Evolutionary conservation across 2,329 filamentous ascomycete species (phyloP).

Genomic region (Verticillium albo-atrum): DNA sequence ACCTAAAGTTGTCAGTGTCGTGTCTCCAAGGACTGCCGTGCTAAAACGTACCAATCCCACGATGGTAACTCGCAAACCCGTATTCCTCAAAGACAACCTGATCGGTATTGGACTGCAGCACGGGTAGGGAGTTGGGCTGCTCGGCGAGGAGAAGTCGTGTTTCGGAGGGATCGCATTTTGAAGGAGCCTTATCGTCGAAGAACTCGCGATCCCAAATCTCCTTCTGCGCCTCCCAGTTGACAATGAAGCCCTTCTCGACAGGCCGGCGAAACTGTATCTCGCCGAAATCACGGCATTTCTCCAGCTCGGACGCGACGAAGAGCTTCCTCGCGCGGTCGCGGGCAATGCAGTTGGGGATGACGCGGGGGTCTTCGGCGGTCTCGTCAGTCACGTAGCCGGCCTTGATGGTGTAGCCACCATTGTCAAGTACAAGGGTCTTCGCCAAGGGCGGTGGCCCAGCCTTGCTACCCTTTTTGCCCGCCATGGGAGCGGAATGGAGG

Average conservation of each 20-base stretch:
- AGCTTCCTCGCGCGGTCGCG: slow-evolving; percentile 74
- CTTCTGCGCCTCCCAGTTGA: slow-evolving; percentile 95
- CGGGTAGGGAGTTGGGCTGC: slow-evolving; percentile 75
- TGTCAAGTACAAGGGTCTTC: slow-evolving; percentile 83
- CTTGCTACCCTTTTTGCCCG: slow-evolving; percentile 42
- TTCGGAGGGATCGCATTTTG: slow-evolving; percentile 69
- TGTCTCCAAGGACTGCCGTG: background rate
- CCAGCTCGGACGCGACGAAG: slow-evolving; percentile 76
- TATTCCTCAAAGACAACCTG: slow-evolving; percentile 98
- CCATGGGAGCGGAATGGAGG: slow-evolving; percentile 3
- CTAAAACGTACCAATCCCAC: slow-evolving; percentile 57
- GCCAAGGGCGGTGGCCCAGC: slow-evolving; percentile 48
- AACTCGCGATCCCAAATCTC: slow-evolving; percentile 94
- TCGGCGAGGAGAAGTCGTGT: slow-evolving; percentile 85
- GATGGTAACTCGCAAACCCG: slow-evolving; percentile 81
- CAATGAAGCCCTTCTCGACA: slow-evolving; percentile 89
- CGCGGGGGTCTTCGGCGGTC: slow-evolving; percentile 47
- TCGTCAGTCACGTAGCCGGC: slow-evolving; percentile 65
- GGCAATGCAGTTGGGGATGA: slow-evolving; percentile 86
- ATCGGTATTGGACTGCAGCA: slow-evolving; percentile 84
- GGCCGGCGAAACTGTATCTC: slow-evolving; percentile 84
- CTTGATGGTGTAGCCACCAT: slow-evolving; percentile 89
- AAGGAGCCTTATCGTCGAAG: slow-evolving; percentile 62
- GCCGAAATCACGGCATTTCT: slow-evolving; percentile 79
- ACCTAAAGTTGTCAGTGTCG: background rate